Evolutionary conservation across 1,284 basidiomycete genomes (phyloP).

Genomic region (Trichosporon sp.): DNA sequence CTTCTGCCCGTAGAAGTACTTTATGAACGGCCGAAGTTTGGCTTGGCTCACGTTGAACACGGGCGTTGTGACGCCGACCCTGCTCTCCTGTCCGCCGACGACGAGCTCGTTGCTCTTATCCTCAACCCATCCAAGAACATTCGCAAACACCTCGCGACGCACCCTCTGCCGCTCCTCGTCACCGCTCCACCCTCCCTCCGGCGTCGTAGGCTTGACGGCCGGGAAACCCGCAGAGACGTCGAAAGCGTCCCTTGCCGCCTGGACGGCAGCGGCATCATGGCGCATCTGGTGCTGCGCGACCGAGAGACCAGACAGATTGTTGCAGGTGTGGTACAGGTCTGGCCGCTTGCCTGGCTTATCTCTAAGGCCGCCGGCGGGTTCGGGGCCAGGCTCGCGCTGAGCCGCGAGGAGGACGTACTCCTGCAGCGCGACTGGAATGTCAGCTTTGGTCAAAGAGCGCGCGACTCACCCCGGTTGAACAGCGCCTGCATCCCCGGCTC

Average conservation of each 20-base stretch:
- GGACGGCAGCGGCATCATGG: constrained; percentile 60
- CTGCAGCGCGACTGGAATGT: constrained; percentile 67
- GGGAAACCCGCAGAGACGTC: constrained; percentile 42
- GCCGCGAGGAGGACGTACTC: constrained; percentile 84
- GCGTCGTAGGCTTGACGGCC: constrained; percentile 35
- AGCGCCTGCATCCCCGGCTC: constrained; percentile 33
- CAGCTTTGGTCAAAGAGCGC: not conserved
- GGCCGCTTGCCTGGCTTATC: constrained; percentile 92
- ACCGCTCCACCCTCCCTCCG: constrained; percentile 40
- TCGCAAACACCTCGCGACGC: constrained; percentile 64
- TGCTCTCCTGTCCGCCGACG: constrained; percentile 68
- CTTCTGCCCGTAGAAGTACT: constrained; percentile 72
- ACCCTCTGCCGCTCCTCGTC: constrained; percentile 55
- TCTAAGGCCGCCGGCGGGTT: constrained; percentile 72
- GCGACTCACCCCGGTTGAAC: constrained; percentile 55
- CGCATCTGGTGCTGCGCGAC: constrained; percentile 76
- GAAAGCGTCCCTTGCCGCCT: constrained; percentile 54
- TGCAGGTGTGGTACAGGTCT: constrained; percentile 89
- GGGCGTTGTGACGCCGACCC: constrained; percentile 82
- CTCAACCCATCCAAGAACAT: constrained; percentile 73
- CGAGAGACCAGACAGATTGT: constrained; percentile 85
- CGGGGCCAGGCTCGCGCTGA: constrained; percentile 64
- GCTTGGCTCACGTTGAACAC: constrained; percentile 81
- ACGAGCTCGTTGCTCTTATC: constrained; percentile 65
- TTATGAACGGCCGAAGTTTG: constrained; percentile 71